Evolutionary conservation across 2,329 filamentous ascomycete genomes (phyloP), one percentile per base, ranked within the genome.

Genomic region (Ascochyta fabae): DNA sequence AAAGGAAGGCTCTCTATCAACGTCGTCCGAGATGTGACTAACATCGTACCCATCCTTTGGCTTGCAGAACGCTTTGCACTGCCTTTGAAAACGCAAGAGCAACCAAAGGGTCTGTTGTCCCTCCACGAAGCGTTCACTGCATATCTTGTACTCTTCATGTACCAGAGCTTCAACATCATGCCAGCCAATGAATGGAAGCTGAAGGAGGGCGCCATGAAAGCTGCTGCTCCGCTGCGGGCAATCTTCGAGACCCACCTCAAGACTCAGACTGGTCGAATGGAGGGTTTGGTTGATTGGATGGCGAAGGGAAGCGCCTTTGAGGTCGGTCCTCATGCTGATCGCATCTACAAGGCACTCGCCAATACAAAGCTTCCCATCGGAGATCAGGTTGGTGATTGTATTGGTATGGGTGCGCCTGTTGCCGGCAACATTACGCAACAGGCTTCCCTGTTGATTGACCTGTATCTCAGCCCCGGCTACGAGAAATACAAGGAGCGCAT

Each of bases 171-270:
- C 77, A 84, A 84, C 66, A 77, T 84, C 60, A 69, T 81, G 36
- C 81, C 81, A 0, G 65, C 49, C 16, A 78, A 79, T 33, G 80
- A 81, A 57, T 83, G 79, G 79, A 78, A 76, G 50, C 67, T 84
- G 8, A 73, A 80, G 16, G 80, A 80, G 47, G 77, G 73, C 22
- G 76, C 79, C 4, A 71, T 72, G 53, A 76, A 78, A 60, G 70
- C 15, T 80, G 83, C 68, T 81, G 91, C 59, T 89, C 89, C 79
- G 82, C 86, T 67, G 84, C 89, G 70, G 72, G 86, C 7, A 88
- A 94, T 65, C 85, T 0, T 83, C 82, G 62, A 89, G 87, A 75
- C 86, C 82, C 6, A 93, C 86, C 74, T 83, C 85, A 5, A 77
- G 90, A 52, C 81, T 82, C 27, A 82, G 86, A 64, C 84, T 81